Evolutionary conservation across 352 stramenopile genomes (phyloP), one percentile per base, ranked within the genome.

Genomic region (Pythium aquatile): DNA sequence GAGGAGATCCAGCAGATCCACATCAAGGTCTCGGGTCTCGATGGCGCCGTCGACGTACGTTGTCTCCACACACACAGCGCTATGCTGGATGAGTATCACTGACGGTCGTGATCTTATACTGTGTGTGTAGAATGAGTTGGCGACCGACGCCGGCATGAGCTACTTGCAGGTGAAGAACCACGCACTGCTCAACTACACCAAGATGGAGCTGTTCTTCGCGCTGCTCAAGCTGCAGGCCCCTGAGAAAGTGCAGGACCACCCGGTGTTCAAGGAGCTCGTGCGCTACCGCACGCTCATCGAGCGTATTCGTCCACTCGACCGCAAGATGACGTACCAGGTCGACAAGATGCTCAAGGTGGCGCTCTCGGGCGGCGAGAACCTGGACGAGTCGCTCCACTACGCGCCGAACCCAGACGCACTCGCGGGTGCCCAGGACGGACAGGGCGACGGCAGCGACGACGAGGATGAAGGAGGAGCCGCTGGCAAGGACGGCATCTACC

Each of bases 251-350:
- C 75, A 87, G 55, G 70, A 90, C 48, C 86, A 95, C 69, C 78
- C 86, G 0, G 78, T 95, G 9, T 95, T 95, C 58, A 93, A 91
- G 61, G 83, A 95, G 58, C 69, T 95, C 28, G 86, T 95, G 56
- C 84, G 86, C 2, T 93, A 91, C 60, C 86, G 86, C 63, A 93
- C 84, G 40, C 67, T 95, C n/a, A 64, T 95, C 30, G 86, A 95
- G 69, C 86, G 86, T 32, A 86, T 95, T 66, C 84, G 79, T 30
- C 87, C 87, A 33, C 72, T 95, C 17, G 87, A 95, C 56, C 85
- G 85, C 52, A 95, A 95, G 73, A 83, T 95, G 73, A 91, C 90
- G 70, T 95, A 95, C 67, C 87, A 95, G 66, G 83, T 95, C n/a
- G 87, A 95, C 73, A 95, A 95, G 66, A 87, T 95, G 81, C 83